phyloP scores from a whole-genome alignment of 345 rosid species.

The Abelmoschus esculentus region DNA sequence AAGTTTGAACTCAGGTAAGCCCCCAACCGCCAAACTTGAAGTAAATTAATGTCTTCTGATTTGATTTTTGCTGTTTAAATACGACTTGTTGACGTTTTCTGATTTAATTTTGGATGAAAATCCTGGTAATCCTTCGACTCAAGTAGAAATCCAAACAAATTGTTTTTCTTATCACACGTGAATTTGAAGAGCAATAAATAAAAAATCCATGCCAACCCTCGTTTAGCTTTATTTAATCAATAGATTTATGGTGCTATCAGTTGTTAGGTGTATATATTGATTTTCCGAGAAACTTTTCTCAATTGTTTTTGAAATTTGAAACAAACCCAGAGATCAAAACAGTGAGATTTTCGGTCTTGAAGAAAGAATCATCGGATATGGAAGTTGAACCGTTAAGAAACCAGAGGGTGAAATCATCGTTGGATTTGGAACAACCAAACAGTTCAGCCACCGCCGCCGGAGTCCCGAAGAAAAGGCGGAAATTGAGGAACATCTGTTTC shows the following conservation, averaged over 20 bases:
- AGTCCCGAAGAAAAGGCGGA: slow-evolving; percentile 5
- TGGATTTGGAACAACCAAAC: background rate
- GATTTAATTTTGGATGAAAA: background rate
- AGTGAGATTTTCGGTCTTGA: background rate
- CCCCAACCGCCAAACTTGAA: background rate
- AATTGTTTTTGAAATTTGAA: background rate
- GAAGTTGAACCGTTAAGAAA: slow-evolving; percentile 2
- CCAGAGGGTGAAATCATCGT: background rate
- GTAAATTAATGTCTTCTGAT: background rate
- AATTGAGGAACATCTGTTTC: slow-evolving; percentile 39
- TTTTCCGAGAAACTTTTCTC: background rate
- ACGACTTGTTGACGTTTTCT: background rate
- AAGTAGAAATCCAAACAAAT: no score
- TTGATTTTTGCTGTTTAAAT: no score
- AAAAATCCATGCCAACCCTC: background rate
- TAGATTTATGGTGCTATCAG: background rate
- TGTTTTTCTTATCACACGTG: no score
- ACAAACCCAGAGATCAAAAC: background rate
- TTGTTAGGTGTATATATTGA: background rate
- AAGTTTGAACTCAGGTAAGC: background rate
- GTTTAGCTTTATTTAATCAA: background rate
- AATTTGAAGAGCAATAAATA: no score
- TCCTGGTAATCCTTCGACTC: no score
- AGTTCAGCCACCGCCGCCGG: slow-evolving; percentile 5
- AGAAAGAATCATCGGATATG: background rate